phyloP scores from a whole-genome alignment of 2,329 filamentous ascomycete species.

The Pochonia chlamydosporia region DNA sequence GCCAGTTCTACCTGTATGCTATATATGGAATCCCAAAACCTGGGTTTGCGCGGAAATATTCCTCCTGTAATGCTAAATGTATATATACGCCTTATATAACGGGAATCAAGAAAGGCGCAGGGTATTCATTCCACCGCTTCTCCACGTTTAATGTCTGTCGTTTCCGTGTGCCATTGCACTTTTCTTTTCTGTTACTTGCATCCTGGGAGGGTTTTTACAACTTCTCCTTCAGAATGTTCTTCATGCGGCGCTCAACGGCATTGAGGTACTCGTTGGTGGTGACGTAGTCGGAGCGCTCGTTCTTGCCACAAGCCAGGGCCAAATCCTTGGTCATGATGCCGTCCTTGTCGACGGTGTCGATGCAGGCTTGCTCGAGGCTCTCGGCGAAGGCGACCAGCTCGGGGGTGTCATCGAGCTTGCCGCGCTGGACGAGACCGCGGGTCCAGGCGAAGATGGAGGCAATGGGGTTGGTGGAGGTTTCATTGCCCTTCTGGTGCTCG shows the following conservation, averaged over 20 bases:
- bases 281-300: slow-evolving; percentile 76
- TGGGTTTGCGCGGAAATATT: neutral
- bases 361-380: slow-evolving; percentile 83
- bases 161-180: neutral
- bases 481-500: slow-evolving; percentile 95
- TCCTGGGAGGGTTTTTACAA: slow-evolving; percentile 38
- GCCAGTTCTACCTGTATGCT: neutral
- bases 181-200: neutral
- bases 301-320: slow-evolving; percentile 89
- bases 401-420: slow-evolving; percentile 86
- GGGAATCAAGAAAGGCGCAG: neutral
- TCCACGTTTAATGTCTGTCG: neutral
- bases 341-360: slow-evolving; percentile 89
- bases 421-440: slow-evolving; percentile 85
- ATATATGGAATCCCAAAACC: neutral
- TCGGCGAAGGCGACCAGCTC: slow-evolving; percentile 89
- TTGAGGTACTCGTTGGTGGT: slow-evolving; percentile 88
- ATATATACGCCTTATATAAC: neutral
- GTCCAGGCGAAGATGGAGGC: slow-evolving; percentile 99
- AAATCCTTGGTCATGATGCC: slow-evolving; percentile 99
- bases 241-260: slow-evolving; percentile 86
- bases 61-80: slow-evolving; percentile 1
- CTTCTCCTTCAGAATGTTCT: slow-evolving; percentile 73
- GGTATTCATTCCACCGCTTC: neutral
- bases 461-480: slow-evolving; percentile 98